Conservation (phyloP, 2,329 filamentous ascomycete genomes). For the Fusarium circinatum region DNA sequence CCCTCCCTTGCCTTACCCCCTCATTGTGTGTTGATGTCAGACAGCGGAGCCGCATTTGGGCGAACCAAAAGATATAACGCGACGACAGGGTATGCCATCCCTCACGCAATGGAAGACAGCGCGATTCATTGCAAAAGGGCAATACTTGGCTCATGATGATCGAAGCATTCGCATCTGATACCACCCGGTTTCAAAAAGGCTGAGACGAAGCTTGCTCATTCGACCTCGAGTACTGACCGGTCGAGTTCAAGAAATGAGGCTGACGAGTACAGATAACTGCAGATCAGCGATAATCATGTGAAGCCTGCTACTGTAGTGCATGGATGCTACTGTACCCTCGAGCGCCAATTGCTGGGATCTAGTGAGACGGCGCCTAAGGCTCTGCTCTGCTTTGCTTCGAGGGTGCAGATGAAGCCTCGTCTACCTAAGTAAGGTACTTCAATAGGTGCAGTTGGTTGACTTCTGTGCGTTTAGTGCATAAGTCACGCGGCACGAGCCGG, state of each 20-base stretch:
- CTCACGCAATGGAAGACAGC: neutral
- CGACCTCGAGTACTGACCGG: neutral
- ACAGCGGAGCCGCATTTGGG: conserved; percentile 5
- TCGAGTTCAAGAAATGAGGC: neutral
- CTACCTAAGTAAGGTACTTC: neutral
- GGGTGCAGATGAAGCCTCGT: neutral
- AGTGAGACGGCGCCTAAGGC: neutral
- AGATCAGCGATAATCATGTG: neutral
- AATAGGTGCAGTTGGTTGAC: neutral
- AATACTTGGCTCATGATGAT: neutral
- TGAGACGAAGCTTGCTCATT: neutral
- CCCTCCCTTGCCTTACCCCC: neutral
- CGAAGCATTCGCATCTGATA: neutral
- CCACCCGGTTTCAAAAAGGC: neutral
- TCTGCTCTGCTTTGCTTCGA: neutral
- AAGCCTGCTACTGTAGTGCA: neutral
- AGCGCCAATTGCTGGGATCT: neutral
- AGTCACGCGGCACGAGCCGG: neutral
- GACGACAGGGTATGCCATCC: neutral
- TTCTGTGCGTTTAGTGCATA: neutral
- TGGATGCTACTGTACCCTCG: neutral
- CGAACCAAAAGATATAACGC: conserved; percentile 13
- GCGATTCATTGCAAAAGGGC: neutral
- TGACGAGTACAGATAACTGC: neutral
- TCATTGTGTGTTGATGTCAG: neutral